Percentiles rank a stretch among this genome's conserved stretches.
These are phyloP conservation scores for Strigomonas culicis DNA, from an alignment of 208 protist species.

Conservation along the genomic window DNA sequence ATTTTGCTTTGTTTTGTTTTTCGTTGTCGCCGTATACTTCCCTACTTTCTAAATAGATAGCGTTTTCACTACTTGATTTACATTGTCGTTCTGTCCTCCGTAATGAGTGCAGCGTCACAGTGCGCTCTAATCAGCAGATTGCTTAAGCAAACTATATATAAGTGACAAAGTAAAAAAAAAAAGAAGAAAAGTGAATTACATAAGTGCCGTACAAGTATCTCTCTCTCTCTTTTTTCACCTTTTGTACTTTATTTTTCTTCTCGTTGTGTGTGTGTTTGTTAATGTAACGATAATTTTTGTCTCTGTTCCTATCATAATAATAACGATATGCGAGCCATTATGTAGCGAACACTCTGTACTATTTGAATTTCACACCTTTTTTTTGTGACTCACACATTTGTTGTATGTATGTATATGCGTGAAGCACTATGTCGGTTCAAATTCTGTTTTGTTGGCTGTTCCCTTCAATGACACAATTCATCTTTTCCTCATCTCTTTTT, in stretches of 20 bases:
- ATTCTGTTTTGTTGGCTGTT: neutral
- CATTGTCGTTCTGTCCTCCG: neutral
- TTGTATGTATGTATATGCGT: neutral
- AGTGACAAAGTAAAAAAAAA: neutral
- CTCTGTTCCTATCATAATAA: neutral
- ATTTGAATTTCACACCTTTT: neutral
- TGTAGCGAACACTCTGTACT: neutral
- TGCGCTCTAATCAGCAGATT: neutral
- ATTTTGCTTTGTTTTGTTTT: neutral
- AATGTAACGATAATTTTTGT: neutral
- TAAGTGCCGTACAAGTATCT: neutral
- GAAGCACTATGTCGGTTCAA: neutral
- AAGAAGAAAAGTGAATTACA: conserved; percentile 1
- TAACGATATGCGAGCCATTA: neutral
- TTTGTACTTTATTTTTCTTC: neutral
- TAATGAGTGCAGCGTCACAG: neutral
- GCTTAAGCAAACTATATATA: neutral
- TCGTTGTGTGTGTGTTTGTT: neutral
- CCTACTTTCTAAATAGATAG: neutral
- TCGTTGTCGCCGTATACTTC: neutral
- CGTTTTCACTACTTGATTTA: neutral
- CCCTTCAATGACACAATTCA: neutral
- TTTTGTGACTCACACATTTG: too few species aligned
- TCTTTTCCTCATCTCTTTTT: conserved; percentile 9
- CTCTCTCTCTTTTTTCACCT: neutral